Evolutionary conservation across 2,329 filamentous ascomycete genomes (phyloP), one percentile per base, ranked within the genome.

Genomic region (Bipolaris zeicola): DNA sequence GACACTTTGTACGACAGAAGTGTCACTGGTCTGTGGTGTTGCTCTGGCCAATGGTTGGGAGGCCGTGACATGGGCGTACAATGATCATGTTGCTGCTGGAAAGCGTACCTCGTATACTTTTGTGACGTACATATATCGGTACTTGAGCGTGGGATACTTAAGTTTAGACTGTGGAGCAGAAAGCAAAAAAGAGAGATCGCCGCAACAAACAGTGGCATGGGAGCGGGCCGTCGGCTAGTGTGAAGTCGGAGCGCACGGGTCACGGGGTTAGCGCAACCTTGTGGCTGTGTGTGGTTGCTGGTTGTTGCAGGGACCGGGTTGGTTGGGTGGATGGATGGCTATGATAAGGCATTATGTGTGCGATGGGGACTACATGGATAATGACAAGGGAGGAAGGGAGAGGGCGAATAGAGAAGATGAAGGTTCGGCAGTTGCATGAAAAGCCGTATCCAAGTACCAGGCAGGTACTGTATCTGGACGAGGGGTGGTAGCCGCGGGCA

Each of bases 151-250:
- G 13, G 18, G 24, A 20, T 37, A 31, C 28, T 11, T 13, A 11
- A 11, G 28, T 33, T 26, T 45, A 28, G 24, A n/a, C 18, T 20
- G 53, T 43, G 45, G 43, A 57, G 44, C 54, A 42, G 49, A 44
- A 16, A 22, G 22, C 8, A 33, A 34, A 26, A 26, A 13, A 44
- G 14, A 33, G 14, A 44, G 49, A 53, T 53, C 43, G 37, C 36
- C 48, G 54, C 38, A 31, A 43, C 14, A 51, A 43, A 49, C 20
- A 41, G 24, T 52, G 43, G 31, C 49, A 22, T 24, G 44, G 55
- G 55, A 46, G 42, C 55, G 55, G 55, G 51, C 55, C 55, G 55
- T 47, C 18, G 34, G 20, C 52, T 58, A 58, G 52, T 48, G 36
- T 34, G 37, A 22, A 14, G 13, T 7, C 6, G 39, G 43, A 28